Conservation (phyloP, 2,329 filamentous ascomycete species). For the Aureobasidium uvarum region DNA sequence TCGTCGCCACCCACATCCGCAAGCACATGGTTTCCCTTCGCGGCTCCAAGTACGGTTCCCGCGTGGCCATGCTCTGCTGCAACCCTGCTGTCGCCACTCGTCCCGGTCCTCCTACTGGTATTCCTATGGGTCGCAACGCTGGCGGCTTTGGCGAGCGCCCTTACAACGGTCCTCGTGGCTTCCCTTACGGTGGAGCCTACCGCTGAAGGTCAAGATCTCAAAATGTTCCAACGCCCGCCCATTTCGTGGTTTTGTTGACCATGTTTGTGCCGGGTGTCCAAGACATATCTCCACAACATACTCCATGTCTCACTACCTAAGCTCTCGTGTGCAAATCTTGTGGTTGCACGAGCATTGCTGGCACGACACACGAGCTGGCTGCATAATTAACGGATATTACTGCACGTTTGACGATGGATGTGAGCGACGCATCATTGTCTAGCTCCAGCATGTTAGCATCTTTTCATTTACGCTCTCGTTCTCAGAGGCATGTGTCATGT, state of each 20-base stretch:
- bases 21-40: slow-evolving; percentile 99
- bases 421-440: slow-evolving; percentile 11
- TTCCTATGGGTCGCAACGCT: slow-evolving; percentile 35
- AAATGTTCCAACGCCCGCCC: background rate
- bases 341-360: slow-evolving; percentile 13
- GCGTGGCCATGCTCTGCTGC: slow-evolving; percentile 97
- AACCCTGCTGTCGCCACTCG: slow-evolving; percentile 88
- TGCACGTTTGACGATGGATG: slow-evolving; percentile 14
- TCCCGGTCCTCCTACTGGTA: slow-evolving; percentile 75
- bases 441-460: slow-evolving; percentile 17
- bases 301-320: slow-evolving; percentile 22
- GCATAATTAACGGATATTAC: slow-evolving; percentile 11
- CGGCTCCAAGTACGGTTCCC: slow-evolving; percentile 96
- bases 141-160: slow-evolving; percentile 26
- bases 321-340: background rate
- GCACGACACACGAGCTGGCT: slow-evolving; percentile 10
- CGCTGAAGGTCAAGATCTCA: background rate
- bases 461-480: slow-evolving; percentile 20
- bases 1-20: slow-evolving; percentile 87
- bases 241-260: slow-evolving; percentile 21
- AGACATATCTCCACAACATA: slow-evolving; percentile 20
- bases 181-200: slow-evolving; percentile 21
- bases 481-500: slow-evolving; percentile 21
- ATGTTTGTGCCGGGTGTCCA: slow-evolving; percentile 14
- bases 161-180: slow-evolving; percentile 16